Conservation (phyloP, 2,329 filamentous ascomycete species). For the Colletotrichum kahawae region DNA sequence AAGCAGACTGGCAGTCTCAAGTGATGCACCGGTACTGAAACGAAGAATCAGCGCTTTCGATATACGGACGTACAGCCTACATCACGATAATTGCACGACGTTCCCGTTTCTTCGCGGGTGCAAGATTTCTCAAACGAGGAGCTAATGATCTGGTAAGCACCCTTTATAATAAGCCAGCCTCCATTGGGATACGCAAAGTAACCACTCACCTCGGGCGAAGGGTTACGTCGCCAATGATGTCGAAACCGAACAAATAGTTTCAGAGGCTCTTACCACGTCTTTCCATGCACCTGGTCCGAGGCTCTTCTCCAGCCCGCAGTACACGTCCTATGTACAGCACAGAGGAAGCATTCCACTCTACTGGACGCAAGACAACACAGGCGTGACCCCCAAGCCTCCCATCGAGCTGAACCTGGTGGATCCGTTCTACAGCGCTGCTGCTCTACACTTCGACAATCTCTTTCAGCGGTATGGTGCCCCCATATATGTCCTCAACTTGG, state of each 20-base stretch:
- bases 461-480: slow-evolving; percentile 94
- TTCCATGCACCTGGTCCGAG: slow-evolving; percentile 90
- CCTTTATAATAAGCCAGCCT: neutral
- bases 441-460: slow-evolving; percentile 92
- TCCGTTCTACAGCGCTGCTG: slow-evolving; percentile 92
- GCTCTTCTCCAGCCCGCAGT: slow-evolving; percentile 86
- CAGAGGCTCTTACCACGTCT: slow-evolving; percentile 90
- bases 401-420: slow-evolving; percentile 96
- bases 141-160: slow-evolving; percentile 76
- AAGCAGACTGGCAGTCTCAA: neutral
- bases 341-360: slow-evolving; percentile 95
- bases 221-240: slow-evolving; percentile 98
- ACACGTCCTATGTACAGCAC: slow-evolving; percentile 96
- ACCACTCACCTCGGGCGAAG: slow-evolving; percentile 26
- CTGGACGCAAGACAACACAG: slow-evolving; percentile 96
- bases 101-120: slow-evolving; percentile 92
- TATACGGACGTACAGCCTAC: slow-evolving; percentile 88
- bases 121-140: slow-evolving; percentile 91
- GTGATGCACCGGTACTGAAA: neutral
- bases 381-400: slow-evolving; percentile 93
- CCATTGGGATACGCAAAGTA: too few relatives aligned
- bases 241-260: slow-evolving; percentile 97
- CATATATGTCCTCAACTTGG: slow-evolving; percentile 88
- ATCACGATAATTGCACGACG: slow-evolving; percentile 93
- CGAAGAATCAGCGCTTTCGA: slow-evolving; percentile 63